Conservation (phyloP, 306 rosid species). For the Herpetospermum pedunculosum region DNA sequence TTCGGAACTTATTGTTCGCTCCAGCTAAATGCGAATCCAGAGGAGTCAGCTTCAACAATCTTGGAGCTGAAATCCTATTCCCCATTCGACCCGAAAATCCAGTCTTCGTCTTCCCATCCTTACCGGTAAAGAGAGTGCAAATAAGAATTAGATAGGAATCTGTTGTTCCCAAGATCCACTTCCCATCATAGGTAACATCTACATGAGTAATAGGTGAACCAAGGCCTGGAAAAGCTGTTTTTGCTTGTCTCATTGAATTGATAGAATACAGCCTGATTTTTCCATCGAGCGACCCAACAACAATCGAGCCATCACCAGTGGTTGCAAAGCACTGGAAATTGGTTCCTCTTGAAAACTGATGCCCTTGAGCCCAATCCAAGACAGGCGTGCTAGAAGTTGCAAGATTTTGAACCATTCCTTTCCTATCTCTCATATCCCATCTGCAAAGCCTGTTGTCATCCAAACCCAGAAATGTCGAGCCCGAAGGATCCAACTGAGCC, state of each 20-base stretch:
- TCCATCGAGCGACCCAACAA: constrained; percentile 90
- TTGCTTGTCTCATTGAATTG: constrained; percentile 86
- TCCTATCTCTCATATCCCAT: constrained; percentile 98
- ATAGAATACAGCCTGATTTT: constrained; percentile 78
- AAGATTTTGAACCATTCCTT: constrained; percentile 85
- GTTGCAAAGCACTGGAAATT: constrained; percentile 96
- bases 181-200: constrained; percentile 91
- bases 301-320: constrained; percentile 93
- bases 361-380: constrained; percentile 91
- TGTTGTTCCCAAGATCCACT: constrained; percentile 91
- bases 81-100: constrained; percentile 95
- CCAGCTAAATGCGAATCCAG: constrained; percentile 94
- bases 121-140: constrained; percentile 71
- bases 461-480: constrained; percentile 84
- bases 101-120: constrained; percentile 74
- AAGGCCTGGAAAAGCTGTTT: constrained; percentile 94
- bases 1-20: constrained; percentile 63
- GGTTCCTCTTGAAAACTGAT: constrained; percentile 88
- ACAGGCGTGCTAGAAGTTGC: constrained; percentile 50
- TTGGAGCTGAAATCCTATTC: constrained; percentile 80
- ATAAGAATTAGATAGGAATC: constrained; percentile 69
- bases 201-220: constrained; percentile 91
- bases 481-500: constrained; percentile 89
- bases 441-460: constrained; percentile 96
- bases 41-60: constrained; percentile 85